Evolutionary conservation across 2,329 filamentous ascomycete genomes (phyloP), one percentile per base, ranked within the genome.

Genomic region (Graphilbum ipis-grandicollis): DNA sequence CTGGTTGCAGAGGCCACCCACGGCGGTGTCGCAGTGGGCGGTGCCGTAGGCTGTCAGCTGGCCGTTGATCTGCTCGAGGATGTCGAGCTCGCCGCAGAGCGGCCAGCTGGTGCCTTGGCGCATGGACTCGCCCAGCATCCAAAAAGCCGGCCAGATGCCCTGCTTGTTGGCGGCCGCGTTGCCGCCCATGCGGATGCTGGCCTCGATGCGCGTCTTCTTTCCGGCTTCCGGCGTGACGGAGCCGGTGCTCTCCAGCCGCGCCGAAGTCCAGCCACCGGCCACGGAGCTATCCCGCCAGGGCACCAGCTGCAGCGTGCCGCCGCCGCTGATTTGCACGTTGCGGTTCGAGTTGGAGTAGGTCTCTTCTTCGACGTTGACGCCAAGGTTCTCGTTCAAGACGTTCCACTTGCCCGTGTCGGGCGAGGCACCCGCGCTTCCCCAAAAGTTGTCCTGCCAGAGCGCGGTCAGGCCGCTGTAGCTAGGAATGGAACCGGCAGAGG

Each of bases 101-200:
- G 69, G 69, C 69, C 69, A 73, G 13, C 46, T 26, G 1, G 56
- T 59, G 9, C 65, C 65, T 32, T 59, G 53, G 19, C 63, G 60
- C 38, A 65, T 54, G 10, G 58, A 49, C 35, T 69, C 57, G 30
- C 68, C 67, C 14, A 72, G 56, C 41, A 70, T 55, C 68, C 67
- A 73, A 46, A 71, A 71, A 1, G 68, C 68, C 0, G 68, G 67
- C 68, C 68, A 73, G 35, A 72, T 56, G 5, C 69, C 69, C 44
- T 68, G 57, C 50, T 69, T 66, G 31, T 50, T 48, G 17, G 35
- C 34, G 15, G 37, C 26, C 1, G 49, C 31, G 49, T 60, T 60
- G 40, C 46, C 46, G 12, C 64, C 69, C 33, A 70, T 55, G 26
- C 65, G 60, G 33, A 72, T 52, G 19, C 50, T 49, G 5, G 60